Evolutionary conservation across 2,329 filamentous ascomycete genomes (phyloP).

Genomic region (Trichophyton verrucosum): DNA sequence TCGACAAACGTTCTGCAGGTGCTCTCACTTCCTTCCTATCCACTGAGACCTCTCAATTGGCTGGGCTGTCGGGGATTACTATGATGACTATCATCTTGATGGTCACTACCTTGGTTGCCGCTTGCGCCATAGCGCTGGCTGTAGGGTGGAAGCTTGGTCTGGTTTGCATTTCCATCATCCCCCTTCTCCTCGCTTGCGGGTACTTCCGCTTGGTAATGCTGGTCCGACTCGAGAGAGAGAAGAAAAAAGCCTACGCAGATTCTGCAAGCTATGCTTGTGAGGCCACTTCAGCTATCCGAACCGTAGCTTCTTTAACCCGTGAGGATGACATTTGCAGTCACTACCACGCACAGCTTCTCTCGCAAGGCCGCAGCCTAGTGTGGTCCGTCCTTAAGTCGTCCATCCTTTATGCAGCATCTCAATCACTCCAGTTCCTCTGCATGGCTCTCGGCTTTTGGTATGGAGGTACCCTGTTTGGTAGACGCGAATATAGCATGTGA

Average conservation of each 20-base stretch:
- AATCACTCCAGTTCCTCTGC: slow-evolving; percentile 70
- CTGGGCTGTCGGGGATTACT: slow-evolving; percentile 74
- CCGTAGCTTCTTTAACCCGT: slow-evolving; percentile 77
- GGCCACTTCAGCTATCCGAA: slow-evolving; percentile 83
- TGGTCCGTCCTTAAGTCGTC: slow-evolving; percentile 36
- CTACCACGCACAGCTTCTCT: slow-evolving; percentile 43
- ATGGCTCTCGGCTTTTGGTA: slow-evolving; percentile 90
- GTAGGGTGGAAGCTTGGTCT: slow-evolving; percentile 80
- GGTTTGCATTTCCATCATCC: slow-evolving; percentile 67
- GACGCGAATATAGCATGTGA: slow-evolving; percentile 53
- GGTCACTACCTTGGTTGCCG: slow-evolving; percentile 61
- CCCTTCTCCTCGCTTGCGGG: slow-evolving; percentile 65
- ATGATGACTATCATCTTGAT: slow-evolving; percentile 76
- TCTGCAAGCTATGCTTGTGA: slow-evolving; percentile 84
- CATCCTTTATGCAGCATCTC: slow-evolving; percentile 66
- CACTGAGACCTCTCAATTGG: slow-evolving; percentile 66
- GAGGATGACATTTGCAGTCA: slow-evolving; percentile 64
- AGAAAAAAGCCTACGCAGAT: slow-evolving; percentile 64
- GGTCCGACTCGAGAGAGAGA: slow-evolving; percentile 62
- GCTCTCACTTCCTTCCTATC: slow-evolving; percentile 79
- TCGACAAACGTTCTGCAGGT: slow-evolving; percentile 83
- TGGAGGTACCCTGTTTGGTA: slow-evolving; percentile 62
- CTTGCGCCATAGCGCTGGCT: slow-evolving; percentile 54
- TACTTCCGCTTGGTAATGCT: slow-evolving; percentile 80
- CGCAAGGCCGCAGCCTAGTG: slow-evolving; percentile 40